phyloP scores from a whole-genome alignment of 2,329 filamentous ascomycete genomes.

The Fusarium coffeatum region DNA sequence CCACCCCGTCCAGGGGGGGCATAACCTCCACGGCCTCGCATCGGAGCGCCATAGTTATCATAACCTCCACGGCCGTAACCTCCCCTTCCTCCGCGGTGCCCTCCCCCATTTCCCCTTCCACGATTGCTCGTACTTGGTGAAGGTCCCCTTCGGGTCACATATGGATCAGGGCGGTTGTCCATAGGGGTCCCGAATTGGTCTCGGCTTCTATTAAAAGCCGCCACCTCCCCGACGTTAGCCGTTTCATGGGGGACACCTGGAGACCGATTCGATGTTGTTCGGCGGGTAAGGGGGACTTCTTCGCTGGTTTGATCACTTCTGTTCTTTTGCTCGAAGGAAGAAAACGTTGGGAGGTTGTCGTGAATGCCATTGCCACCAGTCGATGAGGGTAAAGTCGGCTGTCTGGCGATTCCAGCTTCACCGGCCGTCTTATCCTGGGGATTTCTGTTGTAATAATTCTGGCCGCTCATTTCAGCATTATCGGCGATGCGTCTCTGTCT shows the following conservation, averaged over 20 bases:
- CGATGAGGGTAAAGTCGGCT: slow-evolving; percentile 69
- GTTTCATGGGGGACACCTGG: slow-evolving; percentile 59
- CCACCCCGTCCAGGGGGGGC: slow-evolving; percentile 56
- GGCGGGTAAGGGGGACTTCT: slow-evolving; percentile 76
- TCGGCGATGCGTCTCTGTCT: slow-evolving; percentile 90
- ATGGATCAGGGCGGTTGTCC: slow-evolving; percentile 58
- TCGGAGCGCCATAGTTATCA: slow-evolving; percentile 58
- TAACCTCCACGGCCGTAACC: slow-evolving; percentile 65
- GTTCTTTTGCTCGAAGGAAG: slow-evolving; percentile 75
- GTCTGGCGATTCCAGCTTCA: slow-evolving; percentile 56
- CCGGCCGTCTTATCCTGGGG: slow-evolving; percentile 62
- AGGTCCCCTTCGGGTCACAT: slow-evolving; percentile 59
- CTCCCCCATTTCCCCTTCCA: slow-evolving; percentile 62
- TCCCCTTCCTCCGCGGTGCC: slow-evolving; percentile 59
- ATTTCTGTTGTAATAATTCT: slow-evolving; percentile 86
- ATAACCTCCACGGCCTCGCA: slow-evolving; percentile 58
- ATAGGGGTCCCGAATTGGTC: slow-evolving; percentile 76
- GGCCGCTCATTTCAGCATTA: slow-evolving; percentile 96
- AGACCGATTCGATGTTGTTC: slow-evolving; percentile 70
- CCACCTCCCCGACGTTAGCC: slow-evolving; percentile 50
- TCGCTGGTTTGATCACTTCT: slow-evolving; percentile 72
- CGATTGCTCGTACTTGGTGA: slow-evolving; percentile 63
- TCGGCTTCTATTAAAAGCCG: slow-evolving; percentile 50
- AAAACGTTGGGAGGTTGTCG: slow-evolving; percentile 66
- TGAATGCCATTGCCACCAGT: slow-evolving; percentile 64